Base-by-base conservation (phyloP, 139 green algal genomes). In the Chlamydomonas urium region DNA sequence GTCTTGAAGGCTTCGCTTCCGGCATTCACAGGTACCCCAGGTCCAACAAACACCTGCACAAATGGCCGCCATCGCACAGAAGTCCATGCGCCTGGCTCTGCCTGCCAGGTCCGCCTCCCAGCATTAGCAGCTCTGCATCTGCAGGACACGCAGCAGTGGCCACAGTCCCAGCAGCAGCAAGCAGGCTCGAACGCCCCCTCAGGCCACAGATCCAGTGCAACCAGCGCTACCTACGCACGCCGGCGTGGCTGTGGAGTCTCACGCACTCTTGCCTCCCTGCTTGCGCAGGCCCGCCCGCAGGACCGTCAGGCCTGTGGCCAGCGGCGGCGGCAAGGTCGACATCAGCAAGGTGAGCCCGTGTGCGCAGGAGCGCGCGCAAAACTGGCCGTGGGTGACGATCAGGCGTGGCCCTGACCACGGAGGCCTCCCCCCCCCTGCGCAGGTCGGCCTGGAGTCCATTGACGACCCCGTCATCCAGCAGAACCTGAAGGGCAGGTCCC, bases 401-500 rank as follows among this genome's bases (percentile, higher is more conserved):
- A n/a, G n/a, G n/a, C n/a, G n/a, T n/a, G n/a, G n/a, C n/a, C n/a
- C n/a, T n/a, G n/a, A n/a, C n/a, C n/a, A n/a, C n/a, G n/a, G n/a
- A n/a, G n/a, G n/a, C n/a, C n/a, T n/a, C n/a, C n/a, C 29, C 29
- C 10, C 33, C 17, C 60, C 21, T 67, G 60, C 32, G 4, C 63
- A 70, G 65, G 29, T 65, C 34, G 92, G 92, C 66, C 73, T 97
- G 53, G 91, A 93, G 86, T 85, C 72, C 47, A 76, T 97, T 53
- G 68, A 89, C 69, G 84, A 97, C 56, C 60, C 79, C 4, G 68
- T 81, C 17, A 80, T 97, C 2, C 86, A 90, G 83, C 69, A 86
- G 47, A 97, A 97, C 83, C 79, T 97, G 45, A 89, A 90, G 84
- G 90, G 90, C 69, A 63, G 81, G 23, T 89, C 82, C 42, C 75